Conservation (phyloP, 768 basidiomycete species). For the Leccinum fibrillosum region DNA sequence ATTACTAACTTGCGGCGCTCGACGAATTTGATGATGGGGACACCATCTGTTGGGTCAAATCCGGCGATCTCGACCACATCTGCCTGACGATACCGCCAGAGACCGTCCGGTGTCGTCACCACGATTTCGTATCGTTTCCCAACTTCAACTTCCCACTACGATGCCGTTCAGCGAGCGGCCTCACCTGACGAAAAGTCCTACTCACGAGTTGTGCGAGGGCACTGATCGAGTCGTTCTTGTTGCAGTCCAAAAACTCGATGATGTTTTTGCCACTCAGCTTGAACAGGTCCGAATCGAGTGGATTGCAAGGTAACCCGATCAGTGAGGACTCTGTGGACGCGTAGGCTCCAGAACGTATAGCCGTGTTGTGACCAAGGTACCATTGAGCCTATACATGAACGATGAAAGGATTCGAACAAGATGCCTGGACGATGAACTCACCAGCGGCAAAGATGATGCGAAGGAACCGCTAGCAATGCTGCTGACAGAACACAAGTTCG, state of each 20-base stretch:
- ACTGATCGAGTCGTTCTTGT: too few species aligned
- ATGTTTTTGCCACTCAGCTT: too few species aligned
- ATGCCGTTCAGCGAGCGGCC: not conserved
- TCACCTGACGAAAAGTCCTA: too few species aligned
- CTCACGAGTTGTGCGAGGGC: too few species aligned
- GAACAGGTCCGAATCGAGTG: too few species aligned
- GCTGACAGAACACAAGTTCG: too few species aligned
- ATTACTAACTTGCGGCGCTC: not conserved
- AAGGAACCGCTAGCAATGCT: too few species aligned
- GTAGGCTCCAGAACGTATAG: not conserved
- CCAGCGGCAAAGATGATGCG: too few species aligned
- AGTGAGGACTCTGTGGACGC: too few species aligned
- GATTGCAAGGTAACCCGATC: too few species aligned
- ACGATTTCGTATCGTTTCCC: not conserved
- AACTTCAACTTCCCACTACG: not conserved
- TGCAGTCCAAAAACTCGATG: too few species aligned
- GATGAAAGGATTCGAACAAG: not conserved
- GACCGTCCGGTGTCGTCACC: not conserved
- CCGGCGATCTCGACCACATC: not conserved
- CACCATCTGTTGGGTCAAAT: not conserved
- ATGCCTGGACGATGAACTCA: too few species aligned
- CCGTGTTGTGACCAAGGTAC: not conserved
- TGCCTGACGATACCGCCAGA: not conserved
- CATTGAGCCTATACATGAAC: conserved; percentile 4
- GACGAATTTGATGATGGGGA: not conserved